Base-by-base conservation (phyloP, 805 yeast species). In the Teunomyces funiuensis region DNA sequence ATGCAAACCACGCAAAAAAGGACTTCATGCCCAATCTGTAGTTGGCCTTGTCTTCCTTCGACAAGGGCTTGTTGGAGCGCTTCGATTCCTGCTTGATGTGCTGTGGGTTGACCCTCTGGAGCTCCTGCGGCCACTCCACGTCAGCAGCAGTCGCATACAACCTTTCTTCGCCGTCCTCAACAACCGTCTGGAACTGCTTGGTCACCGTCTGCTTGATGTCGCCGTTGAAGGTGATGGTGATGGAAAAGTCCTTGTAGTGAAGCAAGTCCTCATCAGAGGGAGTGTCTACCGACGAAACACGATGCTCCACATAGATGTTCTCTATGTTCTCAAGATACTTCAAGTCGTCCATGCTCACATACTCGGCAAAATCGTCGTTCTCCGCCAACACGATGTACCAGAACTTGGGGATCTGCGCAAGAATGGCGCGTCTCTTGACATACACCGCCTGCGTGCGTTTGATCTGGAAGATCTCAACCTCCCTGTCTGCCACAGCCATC, bases 311-410 rank as follows among this genome's bases (percentile, higher is more conserved):
- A 46, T 73, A 73, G 6, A 91, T 67, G 46, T 86, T 85, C 25
- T 63, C 67, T 42, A 90, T 75, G 36, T 63, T 60, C 53, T 89
- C 97, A 36, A 89, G 59, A 52, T 77, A 84, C 58, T 82, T 82
- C 65, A 82, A 79, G 61, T 90, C 97, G 28, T 84, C 86, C 2
- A 83, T 79, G 22, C 80, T 74, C 14, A 90, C 69, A 58, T 78
- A 88, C 47, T 89, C 96, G 11, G 86, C 83, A 57, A 91, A 85
- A 49, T 87, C 96, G 39, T 85, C 84, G 53, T 85, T 85, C 55
- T 86, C 88, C 2, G 90, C 88, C 8, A 91, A 63, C 0, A 86
- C 96, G 40, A 84, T 77, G 53, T 85, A 83, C 98, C 98, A 91
- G 61, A 91, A 89, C 48, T 78, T 77, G 1, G 90, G 88, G 31